Conservation (phyloP, 2,329 filamentous ascomycete species). For the Sporothrix dimorphospora region DNA sequence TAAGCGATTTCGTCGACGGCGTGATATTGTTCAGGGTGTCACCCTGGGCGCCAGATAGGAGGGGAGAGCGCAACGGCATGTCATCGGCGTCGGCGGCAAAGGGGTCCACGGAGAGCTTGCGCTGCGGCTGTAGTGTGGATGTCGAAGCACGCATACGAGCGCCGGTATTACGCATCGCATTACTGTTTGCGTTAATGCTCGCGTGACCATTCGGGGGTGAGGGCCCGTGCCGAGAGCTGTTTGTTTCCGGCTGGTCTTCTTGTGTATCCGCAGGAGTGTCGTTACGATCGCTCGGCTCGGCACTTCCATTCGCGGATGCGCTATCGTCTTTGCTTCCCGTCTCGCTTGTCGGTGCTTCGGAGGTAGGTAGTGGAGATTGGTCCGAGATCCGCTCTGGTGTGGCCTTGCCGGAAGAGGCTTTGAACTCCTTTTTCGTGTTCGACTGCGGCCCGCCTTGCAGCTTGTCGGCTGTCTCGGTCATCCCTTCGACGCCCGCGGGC, state of each 20-base stretch:
- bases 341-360: not conserved
- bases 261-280: not conserved
- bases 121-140: conserved; percentile 39
- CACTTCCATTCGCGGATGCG: not conserved
- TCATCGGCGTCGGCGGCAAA: conserved; percentile 41
- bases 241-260: not conserved
- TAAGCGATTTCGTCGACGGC: conserved; percentile 34
- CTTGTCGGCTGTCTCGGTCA: conserved; percentile 47
- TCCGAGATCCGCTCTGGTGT: not conserved
- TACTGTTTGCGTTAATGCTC: not conserved
- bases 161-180: conserved; percentile 41
- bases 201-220: not conserved
- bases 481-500: conserved; percentile 56
- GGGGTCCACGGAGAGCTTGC: conserved; percentile 42
- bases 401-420: not conserved
- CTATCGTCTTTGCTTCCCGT: not conserved
- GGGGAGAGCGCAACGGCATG: conserved; percentile 41
- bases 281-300: not conserved
- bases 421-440: not conserved
- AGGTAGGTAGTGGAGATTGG: not conserved
- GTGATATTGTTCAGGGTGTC: conserved; percentile 33
- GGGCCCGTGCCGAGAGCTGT: not conserved
- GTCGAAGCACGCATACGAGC: conserved; percentile 41
- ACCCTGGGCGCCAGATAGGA: conserved; percentile 33
- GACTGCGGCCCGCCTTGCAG: conserved; percentile 37